Base-by-base conservation (phyloP, 2,329 filamentous ascomycete genomes). In the Botrytis galanthina region DNA sequence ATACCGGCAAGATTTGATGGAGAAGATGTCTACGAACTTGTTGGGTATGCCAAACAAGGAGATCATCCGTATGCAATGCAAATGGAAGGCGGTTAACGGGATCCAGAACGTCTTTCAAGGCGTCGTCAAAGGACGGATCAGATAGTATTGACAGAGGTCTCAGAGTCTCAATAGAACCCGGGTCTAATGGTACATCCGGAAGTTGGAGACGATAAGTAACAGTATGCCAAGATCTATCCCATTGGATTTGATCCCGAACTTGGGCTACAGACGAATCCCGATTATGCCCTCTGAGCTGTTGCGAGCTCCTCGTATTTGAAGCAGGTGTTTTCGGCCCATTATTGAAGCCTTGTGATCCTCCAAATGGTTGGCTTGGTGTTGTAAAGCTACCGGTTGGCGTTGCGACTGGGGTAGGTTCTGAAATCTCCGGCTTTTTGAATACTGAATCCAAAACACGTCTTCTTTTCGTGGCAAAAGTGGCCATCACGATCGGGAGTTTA, bases 11-110 rank as follows among this genome's bases (percentile, higher is more conserved):
- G 26, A 90, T 88, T 78, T 89, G 86, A 74, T 87, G 85, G 42
- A 88, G 82, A 77, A 90, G 91, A 80, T 91, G 89, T 74, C 85
- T 84, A 59, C 88, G 85, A 60, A 89, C 87, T 81, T 91, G 89
- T 73, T 87, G 85, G 37, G 86, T 86, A 79, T 91, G 87, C 89
- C 89, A 91, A 39, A 83, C 80, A 39, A 90, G 77, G 57, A 91
- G 82, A 77, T 90, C 86, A 57, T 89, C 87, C 22, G 85, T 88
- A 73, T 86, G 84, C 20, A 80, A 77, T 29, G 88, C 87, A 12
- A 83, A 80, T 44, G 88, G 88, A 32, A 87, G 80, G 66, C 84
- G 81, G 6, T 77, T 77, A 67, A 80, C 75, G 62, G 88, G 85
- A 71, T 87, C 81, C 62, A 90, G 80, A 32, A 91, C 83, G 64